These are phyloP conservation scores for Gentiana dahurica DNA, from an alignment of 257 asterid genomes.

Conservation along the genomic window DNA sequence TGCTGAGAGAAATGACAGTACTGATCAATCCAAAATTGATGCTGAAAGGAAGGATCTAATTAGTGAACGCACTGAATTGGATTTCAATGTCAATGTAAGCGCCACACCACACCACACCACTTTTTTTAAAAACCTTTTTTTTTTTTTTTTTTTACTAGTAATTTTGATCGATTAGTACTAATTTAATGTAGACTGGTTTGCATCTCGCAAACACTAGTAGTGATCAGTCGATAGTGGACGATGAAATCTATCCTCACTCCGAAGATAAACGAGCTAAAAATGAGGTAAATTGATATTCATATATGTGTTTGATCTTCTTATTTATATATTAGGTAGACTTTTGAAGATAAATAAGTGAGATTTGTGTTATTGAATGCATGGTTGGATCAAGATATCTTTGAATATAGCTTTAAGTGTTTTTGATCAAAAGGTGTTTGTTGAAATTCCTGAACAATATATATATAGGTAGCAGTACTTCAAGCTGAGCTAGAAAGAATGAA, in stretches of 20 bases:
- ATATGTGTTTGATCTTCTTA: too few species aligned
- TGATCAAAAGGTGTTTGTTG: too few species aligned
- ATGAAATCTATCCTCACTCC: slow-evolving; percentile 30
- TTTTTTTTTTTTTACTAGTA: not conserved
- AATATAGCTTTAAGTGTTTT: too few species aligned
- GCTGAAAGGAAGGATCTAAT: slow-evolving; percentile 6
- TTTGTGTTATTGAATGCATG: too few species aligned
- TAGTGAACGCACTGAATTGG: slow-evolving; percentile 17
- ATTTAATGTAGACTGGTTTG: slow-evolving; percentile 51
- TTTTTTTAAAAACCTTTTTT: not conserved
- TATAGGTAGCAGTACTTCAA: slow-evolving; percentile 41
- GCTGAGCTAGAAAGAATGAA: slow-evolving; percentile 52
- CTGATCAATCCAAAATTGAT: slow-evolving; percentile 7
- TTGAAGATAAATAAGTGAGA: too few species aligned
- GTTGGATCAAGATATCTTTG: too few species aligned
- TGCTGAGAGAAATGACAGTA: slow-evolving; percentile 27
- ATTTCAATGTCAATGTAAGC: slow-evolving; percentile 62
- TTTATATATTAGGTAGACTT: too few species aligned
- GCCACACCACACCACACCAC: not conserved
- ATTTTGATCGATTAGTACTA: not conserved
- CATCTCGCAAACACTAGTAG: slow-evolving; percentile 53
- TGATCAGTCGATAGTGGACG: slow-evolving; percentile 53
- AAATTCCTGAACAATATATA: too few species aligned
- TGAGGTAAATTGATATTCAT: slow-evolving; percentile 29
- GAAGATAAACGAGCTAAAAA: slow-evolving; percentile 38